Base-by-base conservation (phyloP, 257 asterid genomes). In the Solanum appendiculatum region DNA sequence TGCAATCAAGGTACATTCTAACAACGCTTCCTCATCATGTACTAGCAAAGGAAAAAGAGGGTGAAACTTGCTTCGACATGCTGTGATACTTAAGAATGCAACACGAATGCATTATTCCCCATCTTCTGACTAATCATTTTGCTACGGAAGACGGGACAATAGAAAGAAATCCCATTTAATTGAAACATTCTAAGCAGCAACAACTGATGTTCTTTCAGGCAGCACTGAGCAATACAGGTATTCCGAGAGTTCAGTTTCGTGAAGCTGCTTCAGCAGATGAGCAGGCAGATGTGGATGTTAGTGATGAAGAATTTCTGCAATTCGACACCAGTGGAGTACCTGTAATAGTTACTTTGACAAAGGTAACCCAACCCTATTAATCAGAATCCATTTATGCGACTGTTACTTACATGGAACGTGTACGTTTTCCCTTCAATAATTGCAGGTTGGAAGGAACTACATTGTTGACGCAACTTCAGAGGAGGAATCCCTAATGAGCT, bases 401-500 rank as follows among this genome's bases (percentile, higher is more conserved):
- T 39, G 33, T 21, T 74, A 9, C 31, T 73, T 46, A 10, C 42
- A 80, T 16, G 5, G 21, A 48, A 31, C 40, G 12, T 46, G 25
- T 27, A 29, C 29, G 1, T 29, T 48, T 46, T 81, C 42, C 68
- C 18, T 31, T 31, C 31, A 15, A 34, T 58, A 82, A 77, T 86
- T 89, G 90, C 87, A 94, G 99, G 96, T 95, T 31, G 99, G 97
- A 83, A 91, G 90, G 92, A 96, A 94, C 90, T 94, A 93, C 70
- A 93, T 94, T 29, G 98, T 91, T 5, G 99, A 96, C 87, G 99
- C 98, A 68, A 96, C 98, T 56, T 89, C 92, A 29, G 98, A 95
- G 91, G 99, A 96, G 92, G 99, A 96, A 88, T 93, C 99, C 83
- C 96, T 94, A 84, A 96, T 96, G 98, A 95, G 97, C 87, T 96